phyloP scores from a whole-genome alignment of 768 basidiomycete species.

The Phaffia australis region DNA sequence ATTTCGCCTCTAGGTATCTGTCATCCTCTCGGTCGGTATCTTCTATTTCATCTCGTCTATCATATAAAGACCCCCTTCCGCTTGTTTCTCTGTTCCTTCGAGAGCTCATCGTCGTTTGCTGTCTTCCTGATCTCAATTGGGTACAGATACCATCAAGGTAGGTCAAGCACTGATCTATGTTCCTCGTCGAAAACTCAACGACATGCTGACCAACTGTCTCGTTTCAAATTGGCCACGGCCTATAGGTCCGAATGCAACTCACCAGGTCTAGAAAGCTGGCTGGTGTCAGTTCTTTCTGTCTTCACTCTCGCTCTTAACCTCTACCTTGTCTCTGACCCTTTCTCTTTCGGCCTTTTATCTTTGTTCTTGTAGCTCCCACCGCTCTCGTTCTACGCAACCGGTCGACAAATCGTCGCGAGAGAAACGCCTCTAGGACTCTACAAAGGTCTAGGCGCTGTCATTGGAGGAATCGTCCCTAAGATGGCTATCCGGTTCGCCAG shows the following conservation, averaged over 20 bases:
- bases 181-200: not conserved
- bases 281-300: slow-evolving; percentile 56
- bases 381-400: slow-evolving; percentile 85
- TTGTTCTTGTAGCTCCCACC: slow-evolving; percentile 59
- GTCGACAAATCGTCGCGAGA: slow-evolving; percentile 68
- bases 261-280: slow-evolving; percentile 63
- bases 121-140: not conserved
- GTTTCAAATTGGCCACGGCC: no score
- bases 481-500: slow-evolving; percentile 99
- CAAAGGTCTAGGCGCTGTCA: slow-evolving; percentile 93
- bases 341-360: not conserved
- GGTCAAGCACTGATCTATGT: not conserved
- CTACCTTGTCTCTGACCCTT: not conserved
- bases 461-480: slow-evolving; percentile 95
- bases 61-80: no score
- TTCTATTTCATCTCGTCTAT: no score
- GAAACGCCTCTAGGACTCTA: slow-evolving; percentile 94
- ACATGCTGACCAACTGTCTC: not conserved
- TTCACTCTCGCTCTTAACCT: not conserved
- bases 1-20: slow-evolving; percentile 15
- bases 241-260: slow-evolving; percentile 89
- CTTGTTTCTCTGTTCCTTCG: not conserved
- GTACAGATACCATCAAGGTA: slow-evolving; percentile 74
- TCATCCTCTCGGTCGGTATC: slow-evolving; percentile 22
- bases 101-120: not conserved